Evolutionary conservation across 1,139 yeast species (phyloP), one percentile per base, ranked within the genome.

Genomic region (Pichia sp.): DNA sequence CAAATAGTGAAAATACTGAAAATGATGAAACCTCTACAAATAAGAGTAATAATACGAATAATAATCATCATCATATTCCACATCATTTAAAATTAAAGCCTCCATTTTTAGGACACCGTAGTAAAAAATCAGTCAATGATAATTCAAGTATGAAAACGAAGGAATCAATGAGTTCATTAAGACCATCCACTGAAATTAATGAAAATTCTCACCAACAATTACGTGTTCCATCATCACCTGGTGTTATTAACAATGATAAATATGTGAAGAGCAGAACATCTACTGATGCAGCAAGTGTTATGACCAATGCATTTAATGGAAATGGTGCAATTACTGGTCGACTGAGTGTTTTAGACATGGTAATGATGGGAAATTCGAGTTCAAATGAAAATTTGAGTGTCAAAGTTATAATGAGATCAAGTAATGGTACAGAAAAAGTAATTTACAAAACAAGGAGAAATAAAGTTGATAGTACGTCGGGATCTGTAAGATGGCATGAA

Each of bases 381-480:
- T 56, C 75, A 21, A 63, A 71, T 3, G 70, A 72, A 2, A 40
- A 48, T 7, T 55, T 78, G 35, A 78, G 71, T 45, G 69, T 81
- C 29, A 78, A 69, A 54, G 76, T 75, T 3, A 55, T 69, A 1
- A 60, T 82, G 52, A 68, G 73, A 38, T 71, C 79, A 14, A 59
- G 70, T 5, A 69, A 72, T 7, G 43, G 47, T 10, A 77, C 72
- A 50, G 66, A 70, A 41, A 82, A 76, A 55, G 81, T 72, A 38
- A 54, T 89, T 32, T 72, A 70, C 65, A 82, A 78, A 60, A 80
- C 95, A 3, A 78, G 81, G 62, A 59, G 71, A 10, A 19, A 57
- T 68, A 42, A 87, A 84, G 63, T 52, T 67, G 4, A 35, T 16
- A 8, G 21, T 19, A 69, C 72, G 22, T 70, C 66, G 38, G 66